These are phyloP conservation scores for Cenchrus purpureus DNA, from an alignment of 176 grass and related monocot species.

Conservation along the genomic window DNA sequence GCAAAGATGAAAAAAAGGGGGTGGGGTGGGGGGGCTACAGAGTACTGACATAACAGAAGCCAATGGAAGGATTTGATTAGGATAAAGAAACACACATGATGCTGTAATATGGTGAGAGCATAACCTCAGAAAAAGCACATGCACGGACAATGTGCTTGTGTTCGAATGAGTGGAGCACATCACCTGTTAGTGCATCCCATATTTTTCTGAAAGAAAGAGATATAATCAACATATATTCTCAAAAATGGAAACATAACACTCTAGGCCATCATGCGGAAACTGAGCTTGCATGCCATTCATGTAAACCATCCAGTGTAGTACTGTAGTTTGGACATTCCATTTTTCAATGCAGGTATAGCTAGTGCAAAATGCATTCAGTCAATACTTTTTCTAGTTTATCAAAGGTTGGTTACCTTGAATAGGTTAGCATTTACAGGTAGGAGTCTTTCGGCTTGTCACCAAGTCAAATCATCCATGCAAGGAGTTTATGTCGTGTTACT, in stretches of 20 bases:
- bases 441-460: background rate
- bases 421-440: background rate
- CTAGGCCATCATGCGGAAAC: constrained; percentile 9
- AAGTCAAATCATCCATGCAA: constrained; percentile 15
- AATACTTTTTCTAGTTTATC: background rate
- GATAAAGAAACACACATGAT: background rate
- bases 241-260: constrained; percentile 5
- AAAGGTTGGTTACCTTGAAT: constrained; percentile 9
- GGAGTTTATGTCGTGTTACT: background rate
- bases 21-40: too few species aligned
- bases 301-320: constrained; percentile 3
- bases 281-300: background rate
- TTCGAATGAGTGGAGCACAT: constrained; percentile 92
- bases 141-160: constrained; percentile 98
- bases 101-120: constrained; percentile 26
- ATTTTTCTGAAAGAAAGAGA: constrained; percentile 75
- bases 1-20: background rate
- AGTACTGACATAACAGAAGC: background rate
- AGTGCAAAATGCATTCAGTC: constrained; percentile 4
- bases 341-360: background rate
- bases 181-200: constrained; percentile 93
- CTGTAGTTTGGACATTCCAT: background rate
- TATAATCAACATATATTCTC: constrained; percentile 12
- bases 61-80: background rate
- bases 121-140: constrained; percentile 97